Evolutionary conservation across 306 rosid species (phyloP), one percentile per base, ranked within the genome.

Genomic region (Vigna trinervia): DNA sequence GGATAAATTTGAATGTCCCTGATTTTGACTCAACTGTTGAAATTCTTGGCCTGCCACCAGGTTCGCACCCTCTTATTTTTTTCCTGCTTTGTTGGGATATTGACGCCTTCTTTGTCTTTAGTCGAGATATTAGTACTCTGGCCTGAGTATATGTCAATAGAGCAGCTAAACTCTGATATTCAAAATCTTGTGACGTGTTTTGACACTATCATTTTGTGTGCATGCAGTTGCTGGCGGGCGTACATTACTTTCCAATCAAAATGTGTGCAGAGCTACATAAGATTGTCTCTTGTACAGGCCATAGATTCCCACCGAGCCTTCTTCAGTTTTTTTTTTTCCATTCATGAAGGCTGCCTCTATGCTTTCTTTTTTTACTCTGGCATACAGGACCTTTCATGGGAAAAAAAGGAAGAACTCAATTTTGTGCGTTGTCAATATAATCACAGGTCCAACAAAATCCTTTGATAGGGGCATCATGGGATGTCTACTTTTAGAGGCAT

Each of bases 401-500:
- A 59, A 77, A 41, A 26, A 36, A 28, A 28, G 83, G 76, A 54
- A 75, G 73, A 76, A 75, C 74, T 81, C 64, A 68, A 26, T 67
- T 87, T 80, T 79, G 82, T 82, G 62, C 59, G 47, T 58, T 85
- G 81, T 83, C 71, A 85, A 78, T 75, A 85, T 79, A 67, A 52
- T 68, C 72, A 48, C 86, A 70, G 80, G 78, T 84, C 77, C 77
- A 69, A 71, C 74, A 26, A 48, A 71, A 78, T 62, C 71, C 81
- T 79, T 83, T 81, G 48, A 23, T 71, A 36, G 69, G 80, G 80
- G 83, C 82, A 59, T 53, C 57, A 74, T 75, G 79, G 84, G 84
- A 73, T 85, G 97, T 83, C 90, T 82, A 75, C 86, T 92, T 91
- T 90, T 88, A 86, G 86, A 88, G 89, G 83, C 89, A 78, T 83